phyloP scores from a whole-genome alignment of 352 stramenopile species.

The Phytophthora brassicae region DNA sequence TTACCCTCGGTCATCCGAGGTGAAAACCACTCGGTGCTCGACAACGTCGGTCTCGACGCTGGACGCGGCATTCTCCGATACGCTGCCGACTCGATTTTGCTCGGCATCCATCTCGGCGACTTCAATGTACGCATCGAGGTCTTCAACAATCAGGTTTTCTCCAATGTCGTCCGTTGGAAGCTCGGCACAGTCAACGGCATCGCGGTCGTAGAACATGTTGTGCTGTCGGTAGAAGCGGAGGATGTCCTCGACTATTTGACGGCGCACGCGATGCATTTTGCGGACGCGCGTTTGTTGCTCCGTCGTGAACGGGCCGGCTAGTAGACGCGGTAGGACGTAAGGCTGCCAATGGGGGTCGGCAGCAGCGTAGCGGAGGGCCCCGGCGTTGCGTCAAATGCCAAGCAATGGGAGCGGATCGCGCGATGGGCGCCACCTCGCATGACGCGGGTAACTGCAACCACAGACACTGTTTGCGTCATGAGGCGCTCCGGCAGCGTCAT shows the following conservation, averaged over 20 bases:
- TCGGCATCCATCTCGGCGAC: background rate
- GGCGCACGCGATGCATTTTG: background rate
- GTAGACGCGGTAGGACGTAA: background rate
- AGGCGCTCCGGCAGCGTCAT: background rate
- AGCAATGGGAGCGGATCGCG: slow-evolving; percentile 25
- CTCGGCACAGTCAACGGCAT: background rate
- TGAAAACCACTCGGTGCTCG: background rate
- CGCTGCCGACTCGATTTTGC: background rate
- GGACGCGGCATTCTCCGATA: background rate
- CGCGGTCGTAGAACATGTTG: background rate
- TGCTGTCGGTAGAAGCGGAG: background rate
- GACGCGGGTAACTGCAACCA: slow-evolving; percentile 18
- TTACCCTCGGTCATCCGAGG: background rate
- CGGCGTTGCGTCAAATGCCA: slow-evolving; percentile 27
- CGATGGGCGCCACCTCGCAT: slow-evolving; percentile 21
- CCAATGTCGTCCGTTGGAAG: background rate
- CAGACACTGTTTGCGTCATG: slow-evolving; percentile 23
- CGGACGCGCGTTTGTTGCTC: background rate
- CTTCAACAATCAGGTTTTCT: background rate
- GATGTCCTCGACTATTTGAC: background rate
- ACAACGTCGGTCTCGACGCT: background rate
- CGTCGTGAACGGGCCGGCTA: background rate
- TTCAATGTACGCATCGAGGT: background rate
- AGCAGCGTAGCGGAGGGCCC: slow-evolving; percentile 3
- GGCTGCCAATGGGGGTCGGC: background rate